Base-by-base conservation (phyloP, 2,329 filamentous ascomycete genomes). In the Ascochyta koolunga region DNA sequence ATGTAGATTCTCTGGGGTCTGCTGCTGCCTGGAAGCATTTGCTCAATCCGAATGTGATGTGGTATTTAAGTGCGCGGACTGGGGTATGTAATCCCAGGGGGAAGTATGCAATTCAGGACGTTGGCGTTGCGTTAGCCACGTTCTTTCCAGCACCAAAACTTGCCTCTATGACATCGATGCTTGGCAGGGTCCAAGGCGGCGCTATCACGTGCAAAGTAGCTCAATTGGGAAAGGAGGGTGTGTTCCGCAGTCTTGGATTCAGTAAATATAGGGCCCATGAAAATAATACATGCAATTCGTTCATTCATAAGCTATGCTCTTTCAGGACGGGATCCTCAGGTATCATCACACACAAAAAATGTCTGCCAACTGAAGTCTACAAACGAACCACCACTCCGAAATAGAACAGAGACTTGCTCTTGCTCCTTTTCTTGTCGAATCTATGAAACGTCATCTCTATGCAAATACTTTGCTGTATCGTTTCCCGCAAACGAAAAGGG, bases 401-500 rank as follows among this genome's bases (percentile, higher is more conserved):
- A 7, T 9, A 46, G 19, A 9, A 32, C 8, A 21, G 31, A 39
- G 15, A 39, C 29, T 19, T 48, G 22, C 16, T 31, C 11, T 33
- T 8, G 11, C 11, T 29, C 27, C 31, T 33, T 16, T 24, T 27
- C 15, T 35, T 13, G 11, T 25, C 35, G 11, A n/a, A 15, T 24
- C 40, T 57, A 75, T 25, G 61, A 64, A 32, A 65, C 60, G 51
- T 65, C 61, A 48, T 68, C 68, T 27, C 64, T 67, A 41, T 72
- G 65, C 45, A 68, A 36, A 50, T 68, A 71, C 56, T 69, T 73
- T 1, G 66, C 61, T 18, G 70, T 73, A 18, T 76, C 73, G 38
- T 61, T 69, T 9, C 62, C 66, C 5, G 65, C 70, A 70, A 87
- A 84, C 3, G 83, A 84, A 69, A 96, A 97, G 0, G 91, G 92